A percentile compares a stretch with the other conserved stretches of the same genome.
Evolutionary conservation across 148 eudicot species (phyloP).

Genomic region (Arctostaphylos glauca): DNA sequence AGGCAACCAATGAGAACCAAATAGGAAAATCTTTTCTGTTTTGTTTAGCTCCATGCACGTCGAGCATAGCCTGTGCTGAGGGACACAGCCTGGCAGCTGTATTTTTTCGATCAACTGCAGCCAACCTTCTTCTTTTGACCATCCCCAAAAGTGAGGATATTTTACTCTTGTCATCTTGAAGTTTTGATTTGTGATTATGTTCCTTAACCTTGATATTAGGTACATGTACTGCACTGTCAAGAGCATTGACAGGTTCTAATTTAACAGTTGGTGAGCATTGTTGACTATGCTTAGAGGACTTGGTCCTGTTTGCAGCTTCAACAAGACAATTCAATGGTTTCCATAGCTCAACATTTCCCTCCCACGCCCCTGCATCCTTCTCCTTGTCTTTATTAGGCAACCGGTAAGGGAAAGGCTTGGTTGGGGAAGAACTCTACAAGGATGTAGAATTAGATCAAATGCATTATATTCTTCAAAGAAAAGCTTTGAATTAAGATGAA

Average conservation of each 20-base stretch:
- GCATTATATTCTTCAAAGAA: neutral
- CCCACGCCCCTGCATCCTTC: conserved; percentile 30
- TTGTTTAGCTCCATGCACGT: conserved; percentile 25
- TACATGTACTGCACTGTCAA: conserved; percentile 25
- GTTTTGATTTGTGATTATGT: conserved; percentile 26
- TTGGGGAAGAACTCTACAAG: conserved; percentile 43
- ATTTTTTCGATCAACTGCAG: conserved; percentile 33
- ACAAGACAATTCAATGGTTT: conserved; percentile 70
- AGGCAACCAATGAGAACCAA: conserved; percentile 85
- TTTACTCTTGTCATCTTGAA: conserved; percentile 38
- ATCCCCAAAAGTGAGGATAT: conserved; percentile 28
- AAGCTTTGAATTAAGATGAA: neutral
- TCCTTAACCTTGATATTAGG: conserved; percentile 37
- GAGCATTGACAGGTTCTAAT: conserved; percentile 32
- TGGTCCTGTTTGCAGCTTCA: conserved; percentile 73
- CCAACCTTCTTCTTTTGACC: conserved; percentile 52
- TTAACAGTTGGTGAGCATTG: conserved; percentile 41
- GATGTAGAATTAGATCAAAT: neutral
- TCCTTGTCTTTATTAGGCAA: conserved; percentile 28
- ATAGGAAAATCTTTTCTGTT: conserved; percentile 55
- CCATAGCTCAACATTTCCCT: conserved; percentile 59
- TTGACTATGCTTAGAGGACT: conserved; percentile 46
- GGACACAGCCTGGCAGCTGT: conserved; percentile 29
- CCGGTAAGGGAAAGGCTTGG: conserved; percentile 37
- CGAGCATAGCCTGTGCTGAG: conserved; percentile 39